phyloP scores from a whole-genome alignment of 441 rosid species.

The Flueggea neowawraea region DNA sequence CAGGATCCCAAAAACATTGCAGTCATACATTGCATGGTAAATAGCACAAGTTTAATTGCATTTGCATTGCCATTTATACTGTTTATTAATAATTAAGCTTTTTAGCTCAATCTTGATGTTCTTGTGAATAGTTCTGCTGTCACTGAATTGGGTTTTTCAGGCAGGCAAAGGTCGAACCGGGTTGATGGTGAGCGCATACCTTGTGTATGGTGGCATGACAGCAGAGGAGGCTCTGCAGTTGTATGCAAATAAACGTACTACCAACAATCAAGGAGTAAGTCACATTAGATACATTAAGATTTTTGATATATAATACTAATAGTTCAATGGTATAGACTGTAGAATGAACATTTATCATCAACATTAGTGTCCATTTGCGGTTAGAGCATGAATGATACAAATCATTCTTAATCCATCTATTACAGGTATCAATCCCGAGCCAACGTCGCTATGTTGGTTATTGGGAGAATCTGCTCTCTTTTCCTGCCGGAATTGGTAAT shows the following conservation, averaged over 20 bases:
- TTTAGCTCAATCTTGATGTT: no score
- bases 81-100: no score
- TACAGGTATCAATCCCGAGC: constrained; percentile 92
- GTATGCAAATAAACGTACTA: constrained; percentile 80
- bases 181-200: constrained; percentile 81
- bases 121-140: not conserved
- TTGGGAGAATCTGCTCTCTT: constrained; percentile 51
- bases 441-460: constrained; percentile 85
- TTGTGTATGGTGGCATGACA: constrained; percentile 76
- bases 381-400: no score
- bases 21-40: constrained; percentile 92
- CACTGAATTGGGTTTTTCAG: constrained; percentile 34
- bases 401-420: not conserved
- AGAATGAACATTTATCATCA: no score
- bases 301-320: no score
- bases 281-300: not conserved
- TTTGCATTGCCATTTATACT: no score
- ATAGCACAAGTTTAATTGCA: no score
- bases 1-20: constrained; percentile 67
- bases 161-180: constrained; percentile 98
- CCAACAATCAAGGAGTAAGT: constrained; percentile 91
- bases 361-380: no score
- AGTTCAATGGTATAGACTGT: no score
- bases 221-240: constrained; percentile 79
- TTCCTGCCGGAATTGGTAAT: constrained; percentile 30